Evolutionary conservation across 805 yeast species (phyloP).

Genomic region (Nakazawaea sp.): DNA sequence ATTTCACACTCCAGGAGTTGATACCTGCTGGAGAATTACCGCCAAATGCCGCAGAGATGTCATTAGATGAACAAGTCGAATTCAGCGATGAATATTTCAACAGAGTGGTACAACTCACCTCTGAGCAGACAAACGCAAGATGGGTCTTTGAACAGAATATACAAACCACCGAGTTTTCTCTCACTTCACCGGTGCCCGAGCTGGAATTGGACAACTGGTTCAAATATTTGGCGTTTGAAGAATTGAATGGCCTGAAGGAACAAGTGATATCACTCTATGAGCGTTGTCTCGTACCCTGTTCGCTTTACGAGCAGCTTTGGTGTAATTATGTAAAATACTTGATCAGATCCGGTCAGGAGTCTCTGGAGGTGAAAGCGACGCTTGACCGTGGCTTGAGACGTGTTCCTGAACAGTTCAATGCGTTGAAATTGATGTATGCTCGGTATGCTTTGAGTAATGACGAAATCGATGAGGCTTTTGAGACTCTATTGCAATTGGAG

Average conservation of each 20-base stretch:
- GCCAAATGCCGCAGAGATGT: constrained; percentile 17
- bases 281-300: constrained; percentile 66
- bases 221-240: constrained; percentile 49
- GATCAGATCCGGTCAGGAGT: constrained; percentile 21
- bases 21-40: constrained; percentile 18
- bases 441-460: no score
- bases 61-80: constrained; percentile 31
- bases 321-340: constrained; percentile 53
- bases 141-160: constrained; percentile 73
- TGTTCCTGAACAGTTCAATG: constrained; percentile 21
- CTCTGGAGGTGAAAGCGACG: constrained; percentile 29
- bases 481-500: no score
- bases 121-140: constrained; percentile 43
- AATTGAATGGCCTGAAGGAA: constrained; percentile 17
- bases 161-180: constrained; percentile 48
- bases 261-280: constrained; percentile 51
- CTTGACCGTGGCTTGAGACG: constrained; percentile 47
- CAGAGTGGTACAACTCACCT: constrained; percentile 37
- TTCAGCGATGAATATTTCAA: constrained; percentile 37
- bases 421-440: constrained; percentile 23
- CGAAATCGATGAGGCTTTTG: no score
- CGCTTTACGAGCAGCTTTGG: constrained; percentile 61
- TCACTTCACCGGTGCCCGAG: constrained; percentile 33
- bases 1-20: constrained; percentile 25
- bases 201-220: constrained; percentile 52